Percentiles rank a stretch among this genome's conserved stretches.
Evolutionary conservation across 148 eudicot genomes (phyloP).

Genomic region (Nepenthes mirabilis): DNA sequence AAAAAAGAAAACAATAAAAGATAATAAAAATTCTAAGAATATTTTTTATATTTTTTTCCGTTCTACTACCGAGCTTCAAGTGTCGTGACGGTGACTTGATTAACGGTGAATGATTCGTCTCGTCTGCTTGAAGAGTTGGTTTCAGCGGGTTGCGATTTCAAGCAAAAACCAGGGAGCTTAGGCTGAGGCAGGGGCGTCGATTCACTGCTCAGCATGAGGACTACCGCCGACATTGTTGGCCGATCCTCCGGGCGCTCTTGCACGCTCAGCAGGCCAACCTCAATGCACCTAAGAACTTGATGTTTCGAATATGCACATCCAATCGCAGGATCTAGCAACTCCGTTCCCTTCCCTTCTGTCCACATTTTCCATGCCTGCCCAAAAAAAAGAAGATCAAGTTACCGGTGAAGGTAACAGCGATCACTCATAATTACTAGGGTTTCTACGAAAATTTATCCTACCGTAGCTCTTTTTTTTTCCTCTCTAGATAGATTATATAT

Average conservation of each 20-base stretch:
- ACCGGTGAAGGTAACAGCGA: background rate
- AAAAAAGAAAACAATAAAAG: too few species aligned
- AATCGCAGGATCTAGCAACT: constrained; percentile 30
- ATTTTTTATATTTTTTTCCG: too few species aligned
- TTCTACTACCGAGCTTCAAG: constrained; percentile 45
- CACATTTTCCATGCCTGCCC: constrained; percentile 73
- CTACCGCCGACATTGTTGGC: constrained; percentile 64
- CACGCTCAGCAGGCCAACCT: constrained; percentile 69
- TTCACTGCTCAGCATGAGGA: constrained; percentile 64
- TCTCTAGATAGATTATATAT: too few species aligned
- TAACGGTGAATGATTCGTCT: constrained; percentile 58
- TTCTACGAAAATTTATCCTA: too few species aligned
- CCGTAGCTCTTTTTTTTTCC: too few species aligned
- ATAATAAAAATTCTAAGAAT: too few species aligned
- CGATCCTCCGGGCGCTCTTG: constrained; percentile 79
- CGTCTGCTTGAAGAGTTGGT: constrained; percentile 40
- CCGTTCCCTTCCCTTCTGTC: constrained; percentile 54
- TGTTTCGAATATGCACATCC: constrained; percentile 20
- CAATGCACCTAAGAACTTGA: constrained; percentile 66
- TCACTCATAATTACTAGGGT: background rate
- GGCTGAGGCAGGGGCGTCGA: constrained; percentile 40
- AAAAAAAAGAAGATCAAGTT: background rate
- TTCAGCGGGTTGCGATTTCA: constrained; percentile 35
- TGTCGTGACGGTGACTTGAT: constrained; percentile 58
- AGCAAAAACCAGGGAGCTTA: constrained; percentile 47